A percentile compares a stretch with the other conserved stretches of the same genome.
These are phyloP conservation scores for Musa itinerans DNA, from an alignment of 176 grass and related monocot genomes.

Conservation along the genomic window DNA sequence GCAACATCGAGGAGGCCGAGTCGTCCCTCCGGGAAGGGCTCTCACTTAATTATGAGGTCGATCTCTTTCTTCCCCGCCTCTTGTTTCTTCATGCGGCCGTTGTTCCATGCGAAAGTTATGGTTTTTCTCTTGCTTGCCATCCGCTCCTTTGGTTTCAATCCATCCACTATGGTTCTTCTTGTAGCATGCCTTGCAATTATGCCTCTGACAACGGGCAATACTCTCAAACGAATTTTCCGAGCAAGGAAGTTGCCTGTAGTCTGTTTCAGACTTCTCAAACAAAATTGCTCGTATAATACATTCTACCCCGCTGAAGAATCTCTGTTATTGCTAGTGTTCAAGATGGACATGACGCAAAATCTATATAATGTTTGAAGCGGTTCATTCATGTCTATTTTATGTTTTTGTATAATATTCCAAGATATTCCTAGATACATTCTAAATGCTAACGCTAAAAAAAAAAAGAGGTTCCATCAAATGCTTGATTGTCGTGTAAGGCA, in stretches of 20 bases:
- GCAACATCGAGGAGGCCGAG: conserved; percentile 95
- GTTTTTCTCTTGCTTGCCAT: neutral
- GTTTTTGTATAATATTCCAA: neutral
- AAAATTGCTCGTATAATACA: too few relatives aligned
- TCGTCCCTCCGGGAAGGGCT: conserved; percentile 90
- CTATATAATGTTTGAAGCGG: neutral
- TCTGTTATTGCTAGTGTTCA: neutral
- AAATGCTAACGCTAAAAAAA: neutral
- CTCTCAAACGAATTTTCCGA: too few relatives aligned
- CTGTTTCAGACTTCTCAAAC: too few relatives aligned
- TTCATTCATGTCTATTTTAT: neutral
- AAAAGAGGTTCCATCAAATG: neutral
- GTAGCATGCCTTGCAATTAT: too few relatives aligned
- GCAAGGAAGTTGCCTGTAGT: too few relatives aligned
- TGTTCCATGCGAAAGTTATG: conserved; percentile 4
- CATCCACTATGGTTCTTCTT: neutral
- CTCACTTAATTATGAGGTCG: conserved; percentile 89
- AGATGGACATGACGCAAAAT: neutral
- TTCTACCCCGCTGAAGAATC: neutral
- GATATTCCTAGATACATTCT: neutral
- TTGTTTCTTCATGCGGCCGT: neutral
- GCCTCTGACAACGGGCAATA: too few relatives aligned
- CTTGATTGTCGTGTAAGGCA: neutral
- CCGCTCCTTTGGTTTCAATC: neutral
- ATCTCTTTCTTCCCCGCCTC: neutral